phyloP scores from a whole-genome alignment of 768 basidiomycete species.

The Mycena vulgaris region DNA sequence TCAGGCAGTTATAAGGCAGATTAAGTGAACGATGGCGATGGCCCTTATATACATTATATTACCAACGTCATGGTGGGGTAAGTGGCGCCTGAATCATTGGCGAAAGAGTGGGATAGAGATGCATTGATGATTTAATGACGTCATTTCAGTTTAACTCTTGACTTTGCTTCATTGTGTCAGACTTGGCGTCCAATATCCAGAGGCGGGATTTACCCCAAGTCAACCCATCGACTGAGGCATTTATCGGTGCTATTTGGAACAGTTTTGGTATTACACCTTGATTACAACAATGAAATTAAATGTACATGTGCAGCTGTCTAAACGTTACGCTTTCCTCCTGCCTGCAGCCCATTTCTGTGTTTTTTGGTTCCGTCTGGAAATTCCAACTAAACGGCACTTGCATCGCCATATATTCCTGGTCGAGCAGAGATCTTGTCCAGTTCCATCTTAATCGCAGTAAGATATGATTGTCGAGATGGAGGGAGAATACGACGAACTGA shows the following conservation, averaged over 20 bases:
- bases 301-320: too few relatives aligned
- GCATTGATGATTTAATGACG: not conserved
- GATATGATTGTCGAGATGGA: not conserved
- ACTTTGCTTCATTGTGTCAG: too few relatives aligned
- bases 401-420: not conserved
- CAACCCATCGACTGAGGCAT: too few relatives aligned
- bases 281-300: too few relatives aligned
- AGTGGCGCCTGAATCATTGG: too few relatives aligned
- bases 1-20: not conserved
- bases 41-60: not conserved
- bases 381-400: not conserved
- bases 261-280: too few relatives aligned
- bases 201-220: too few relatives aligned
- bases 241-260: too few relatives aligned
- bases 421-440: conserved; percentile 5
- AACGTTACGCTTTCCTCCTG: too few relatives aligned
- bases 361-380: too few relatives aligned
- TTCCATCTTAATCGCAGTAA: conserved; percentile 11
- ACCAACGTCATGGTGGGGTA: not conserved
- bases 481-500: not conserved
- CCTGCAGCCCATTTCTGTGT: too few relatives aligned
- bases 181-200: too few relatives aligned
- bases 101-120: not conserved
- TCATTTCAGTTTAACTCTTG: not conserved
- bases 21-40: not conserved